Conservation (phyloP, 164 flowering plant species). For the Nymphaea colorata region DNA sequence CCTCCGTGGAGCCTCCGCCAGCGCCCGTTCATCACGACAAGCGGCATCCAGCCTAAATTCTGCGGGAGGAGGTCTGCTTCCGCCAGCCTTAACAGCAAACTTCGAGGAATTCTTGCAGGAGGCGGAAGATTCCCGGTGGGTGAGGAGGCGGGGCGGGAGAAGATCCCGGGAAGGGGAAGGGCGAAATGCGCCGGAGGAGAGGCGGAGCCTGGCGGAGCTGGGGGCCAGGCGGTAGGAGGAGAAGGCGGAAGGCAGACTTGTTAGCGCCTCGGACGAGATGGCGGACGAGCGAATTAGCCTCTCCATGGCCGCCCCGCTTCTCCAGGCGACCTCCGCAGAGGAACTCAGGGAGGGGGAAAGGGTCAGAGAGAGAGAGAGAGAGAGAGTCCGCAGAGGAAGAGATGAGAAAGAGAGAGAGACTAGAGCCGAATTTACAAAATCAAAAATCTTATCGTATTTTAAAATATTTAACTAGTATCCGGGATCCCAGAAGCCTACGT, state of each 20-base stretch:
- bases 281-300: constrained; percentile 55
- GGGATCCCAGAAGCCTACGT: not conserved
- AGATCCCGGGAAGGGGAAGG: not conserved
- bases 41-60: not conserved
- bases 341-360: not conserved
- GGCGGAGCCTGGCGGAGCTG: constrained; percentile 16
- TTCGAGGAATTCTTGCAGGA: not conserved
- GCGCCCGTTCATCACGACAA: not conserved
- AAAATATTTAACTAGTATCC: not conserved
- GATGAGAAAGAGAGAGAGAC: constrained; percentile 1
- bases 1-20: not conserved
- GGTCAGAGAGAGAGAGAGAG: not conserved
- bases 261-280: constrained; percentile 18
- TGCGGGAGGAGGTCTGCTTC: not conserved
- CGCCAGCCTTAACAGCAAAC: not conserved
- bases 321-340: not conserved
- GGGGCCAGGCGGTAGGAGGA: constrained; percentile 21
- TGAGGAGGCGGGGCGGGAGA: not conserved
- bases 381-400: not conserved
- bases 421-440: not conserved
- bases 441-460: not conserved
- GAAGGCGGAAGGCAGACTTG: constrained; percentile 1
- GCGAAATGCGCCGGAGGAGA: not conserved
- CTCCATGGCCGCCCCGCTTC: constrained; percentile 34
- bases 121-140: not conserved